Base-by-base conservation (phyloP, 805 yeast genomes). In the Starmerella ratchasimensis region DNA sequence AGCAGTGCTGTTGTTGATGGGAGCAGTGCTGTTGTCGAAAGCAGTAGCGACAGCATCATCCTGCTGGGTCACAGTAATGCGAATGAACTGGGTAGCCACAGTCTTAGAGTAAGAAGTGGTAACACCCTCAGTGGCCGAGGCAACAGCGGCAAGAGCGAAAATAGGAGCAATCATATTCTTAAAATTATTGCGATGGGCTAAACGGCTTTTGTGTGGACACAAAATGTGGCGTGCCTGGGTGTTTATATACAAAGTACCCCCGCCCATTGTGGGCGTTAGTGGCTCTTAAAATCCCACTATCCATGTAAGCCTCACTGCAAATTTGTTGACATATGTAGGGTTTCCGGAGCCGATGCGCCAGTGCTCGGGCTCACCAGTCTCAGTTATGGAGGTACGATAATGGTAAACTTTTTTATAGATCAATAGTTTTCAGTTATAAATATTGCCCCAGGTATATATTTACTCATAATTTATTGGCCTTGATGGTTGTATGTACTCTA, bases 61-160 rank as follows among this genome's bases (percentile, higher is more conserved):
- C 22, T n/a, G 24, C 17, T 18, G 27, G 11, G 38, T 26, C 30
- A 21, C 16, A 5, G 47, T 43, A 28, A 43, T 25, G 8, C 41
- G 33, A 28, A 44, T 30, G 23, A 18, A 37, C 5, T 28, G 21
- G 4, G 42, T 38, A 14, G 41, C 41, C 11, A 37, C 25, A n/a
- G 37, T 33, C 16, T 33, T 21, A 31, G 41, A 37, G 25, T 33
- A 26, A 17, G 38, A n/a, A 2, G 18, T 23, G 5, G 31, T 6
- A 20, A 27, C n/a, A 14, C 30, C 26, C 17, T 15, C 29, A 19
- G 28, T 18, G 11, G 43, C 36, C 11, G 36, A 23, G 15, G 21
- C 37, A 9, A 28, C 20, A 21, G 41, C 6, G 14, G 24, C 21
- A 11, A 36, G 31, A 5, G 39, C 16, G 18, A 31, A 3, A 18